phyloP scores from a whole-genome alignment of 257 asterid species.

The Plantago ovata region DNA sequence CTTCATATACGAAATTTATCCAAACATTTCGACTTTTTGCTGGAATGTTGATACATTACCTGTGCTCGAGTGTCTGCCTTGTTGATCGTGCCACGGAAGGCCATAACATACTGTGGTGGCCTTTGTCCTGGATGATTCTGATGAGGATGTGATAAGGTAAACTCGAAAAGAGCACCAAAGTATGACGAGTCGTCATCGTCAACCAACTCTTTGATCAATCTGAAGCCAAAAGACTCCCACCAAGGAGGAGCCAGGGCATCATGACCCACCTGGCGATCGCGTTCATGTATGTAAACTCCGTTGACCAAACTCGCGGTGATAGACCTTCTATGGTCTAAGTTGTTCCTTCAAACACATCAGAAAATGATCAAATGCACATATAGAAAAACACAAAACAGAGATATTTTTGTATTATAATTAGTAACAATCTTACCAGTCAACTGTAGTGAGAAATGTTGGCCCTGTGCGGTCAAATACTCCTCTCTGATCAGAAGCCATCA shows the following conservation, averaged over 20 bases:
- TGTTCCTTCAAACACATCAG: slow-evolving; percentile 32
- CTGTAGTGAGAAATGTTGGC: slow-evolving; percentile 44
- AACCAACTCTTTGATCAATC: slow-evolving; percentile 27
- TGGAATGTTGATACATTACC: not conserved
- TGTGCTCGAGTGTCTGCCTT: slow-evolving; percentile 36
- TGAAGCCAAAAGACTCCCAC: slow-evolving; percentile 72
- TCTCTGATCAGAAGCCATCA: slow-evolving; percentile 43
- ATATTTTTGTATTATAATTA: too few relatives aligned
- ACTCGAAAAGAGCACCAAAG: slow-evolving; percentile 58
- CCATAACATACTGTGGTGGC: slow-evolving; percentile 49
- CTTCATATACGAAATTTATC: not conserved
- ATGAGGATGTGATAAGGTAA: slow-evolving; percentile 19
- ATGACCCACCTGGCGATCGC: slow-evolving; percentile 48
- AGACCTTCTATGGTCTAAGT: slow-evolving; percentile 53
- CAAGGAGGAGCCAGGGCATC: slow-evolving; percentile 61
- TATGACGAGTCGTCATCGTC: slow-evolving; percentile 53
- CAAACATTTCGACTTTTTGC: not conserved
- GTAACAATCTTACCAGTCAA: slow-evolving; percentile 52
- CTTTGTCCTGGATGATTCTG: slow-evolving; percentile 18
- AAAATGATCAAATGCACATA: not conserved
- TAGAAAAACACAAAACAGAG: too few relatives aligned
- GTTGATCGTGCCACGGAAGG: slow-evolving; percentile 65
- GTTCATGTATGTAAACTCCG: slow-evolving; percentile 55
- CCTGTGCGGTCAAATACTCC: slow-evolving; percentile 47
- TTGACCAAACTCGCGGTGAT: slow-evolving; percentile 64